Evolutionary conservation across 768 basidiomycete species (phyloP).

Genomic region (Polyporus arcularius): DNA sequence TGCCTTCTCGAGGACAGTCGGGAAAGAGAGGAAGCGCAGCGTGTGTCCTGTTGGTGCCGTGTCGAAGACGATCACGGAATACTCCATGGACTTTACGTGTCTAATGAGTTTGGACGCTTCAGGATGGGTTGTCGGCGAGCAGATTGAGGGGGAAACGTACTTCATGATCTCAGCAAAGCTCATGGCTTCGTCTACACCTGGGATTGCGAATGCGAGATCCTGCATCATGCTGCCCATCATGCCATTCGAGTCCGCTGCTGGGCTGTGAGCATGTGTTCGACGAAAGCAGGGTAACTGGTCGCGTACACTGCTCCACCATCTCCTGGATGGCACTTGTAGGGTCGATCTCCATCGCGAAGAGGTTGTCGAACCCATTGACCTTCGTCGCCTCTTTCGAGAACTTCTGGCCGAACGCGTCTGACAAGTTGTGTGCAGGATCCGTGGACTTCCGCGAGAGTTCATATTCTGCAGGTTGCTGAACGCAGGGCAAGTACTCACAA

Average conservation of each 20-base stretch:
- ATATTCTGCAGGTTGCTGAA: neutral
- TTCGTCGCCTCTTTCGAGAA: constrained; percentile 99
- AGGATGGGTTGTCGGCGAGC: neutral
- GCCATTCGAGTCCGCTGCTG: constrained; percentile 79
- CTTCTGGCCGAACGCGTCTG: constrained; percentile 98
- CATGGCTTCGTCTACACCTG: constrained; percentile 99
- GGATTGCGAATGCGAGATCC: constrained; percentile 97
- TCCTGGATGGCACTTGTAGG: constrained; percentile 97
- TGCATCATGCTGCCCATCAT: constrained; percentile 99
- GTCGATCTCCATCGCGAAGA: constrained; percentile 99
- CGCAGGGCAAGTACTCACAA: constrained; percentile 54
- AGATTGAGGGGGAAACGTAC: constrained; percentile 44
- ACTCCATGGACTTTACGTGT: constrained; percentile 99
- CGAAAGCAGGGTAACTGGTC: neutral
- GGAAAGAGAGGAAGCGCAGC: constrained; percentile 98
- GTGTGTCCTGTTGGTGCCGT: constrained; percentile 99
- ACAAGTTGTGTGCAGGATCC: constrained; percentile 99
- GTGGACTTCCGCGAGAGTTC: constrained; percentile 65
- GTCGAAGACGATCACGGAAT: constrained; percentile 99
- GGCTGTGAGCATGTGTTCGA: neutral
- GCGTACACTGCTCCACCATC: constrained; percentile 95
- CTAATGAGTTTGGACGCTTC: constrained; percentile 39
- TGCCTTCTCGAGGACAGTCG: constrained; percentile 95
- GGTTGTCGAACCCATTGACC: constrained; percentile 96
- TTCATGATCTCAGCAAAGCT: constrained; percentile 99